Percentiles rank a stretch among this genome's conserved stretches.
Conservation (phyloP, 768 basidiomycete species). For the Lentinus tigrinus region DNA sequence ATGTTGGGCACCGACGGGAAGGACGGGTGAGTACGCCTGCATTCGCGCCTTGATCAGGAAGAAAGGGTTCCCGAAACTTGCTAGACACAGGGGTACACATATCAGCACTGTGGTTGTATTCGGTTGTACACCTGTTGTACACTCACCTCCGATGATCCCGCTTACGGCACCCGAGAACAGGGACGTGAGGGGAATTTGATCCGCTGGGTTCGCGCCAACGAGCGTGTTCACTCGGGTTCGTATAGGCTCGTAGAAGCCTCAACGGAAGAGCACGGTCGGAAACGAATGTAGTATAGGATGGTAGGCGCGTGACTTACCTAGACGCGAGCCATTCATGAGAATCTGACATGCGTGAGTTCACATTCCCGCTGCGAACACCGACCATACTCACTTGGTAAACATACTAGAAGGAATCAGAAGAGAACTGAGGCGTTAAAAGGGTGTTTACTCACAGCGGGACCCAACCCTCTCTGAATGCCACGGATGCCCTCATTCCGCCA, state of each 20-base stretch:
- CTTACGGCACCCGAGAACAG: slow-evolving; percentile 85
- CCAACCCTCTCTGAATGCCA: slow-evolving; percentile 91
- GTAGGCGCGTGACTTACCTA: slow-evolving; percentile 49
- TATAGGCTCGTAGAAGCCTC: slow-evolving; percentile 96
- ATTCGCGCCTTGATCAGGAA: slow-evolving; percentile 98
- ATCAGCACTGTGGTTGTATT: neutral
- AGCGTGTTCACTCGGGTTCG: slow-evolving; percentile 66
- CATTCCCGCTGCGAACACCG: neutral
- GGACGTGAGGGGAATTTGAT: slow-evolving; percentile 75
- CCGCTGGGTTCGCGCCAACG: slow-evolving; percentile 60
- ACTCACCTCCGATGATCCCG: slow-evolving; percentile 83
- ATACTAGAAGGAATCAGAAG: slow-evolving; percentile 52
- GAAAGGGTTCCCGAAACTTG: slow-evolving; percentile 81
- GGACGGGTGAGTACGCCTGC: slow-evolving; percentile 96
- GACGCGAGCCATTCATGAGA: slow-evolving; percentile 85
- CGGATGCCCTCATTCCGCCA: slow-evolving; percentile 86
- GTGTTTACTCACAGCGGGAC: slow-evolving; percentile 70
- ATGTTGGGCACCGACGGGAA: slow-evolving; percentile 95
- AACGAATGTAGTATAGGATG: neutral
- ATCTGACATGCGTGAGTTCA: slow-evolving; percentile 50
- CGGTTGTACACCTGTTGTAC: neutral
- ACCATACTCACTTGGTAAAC: slow-evolving; percentile 75
- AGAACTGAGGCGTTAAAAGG: neutral
- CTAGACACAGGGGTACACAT: slow-evolving; percentile 32
- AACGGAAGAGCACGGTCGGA: neutral